phyloP scores from a whole-genome alignment of 1,139 yeast genomes.

The Geotrichum reessii region DNA sequence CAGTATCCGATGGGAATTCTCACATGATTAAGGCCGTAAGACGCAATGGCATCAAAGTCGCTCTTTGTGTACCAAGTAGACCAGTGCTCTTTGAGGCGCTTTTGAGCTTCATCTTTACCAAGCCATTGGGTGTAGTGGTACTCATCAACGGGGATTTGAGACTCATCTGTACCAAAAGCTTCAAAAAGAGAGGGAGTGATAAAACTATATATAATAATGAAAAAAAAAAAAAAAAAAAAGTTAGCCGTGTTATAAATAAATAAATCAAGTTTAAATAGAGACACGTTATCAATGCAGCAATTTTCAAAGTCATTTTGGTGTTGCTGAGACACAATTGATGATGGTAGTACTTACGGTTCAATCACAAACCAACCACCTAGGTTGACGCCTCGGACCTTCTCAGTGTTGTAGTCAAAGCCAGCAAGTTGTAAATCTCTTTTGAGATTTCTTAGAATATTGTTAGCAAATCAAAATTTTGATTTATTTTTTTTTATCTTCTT shows the following conservation, averaged over 20 bases:
- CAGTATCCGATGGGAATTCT: constrained; percentile 94
- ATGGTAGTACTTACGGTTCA: constrained; percentile 45
- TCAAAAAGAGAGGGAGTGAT: constrained; percentile 80
- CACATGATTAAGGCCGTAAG: constrained; percentile 73
- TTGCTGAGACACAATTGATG: background rate
- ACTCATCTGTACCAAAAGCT: constrained; percentile 39
- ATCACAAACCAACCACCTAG: constrained; percentile 91
- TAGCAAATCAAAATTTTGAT: too few species aligned
- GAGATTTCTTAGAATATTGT: background rate
- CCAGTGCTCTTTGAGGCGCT: constrained; percentile 68
- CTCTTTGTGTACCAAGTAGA: constrained; percentile 64
- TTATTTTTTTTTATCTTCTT: too few species aligned
- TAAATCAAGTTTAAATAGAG: constrained; percentile 38
- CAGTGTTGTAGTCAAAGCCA: constrained; percentile 45
- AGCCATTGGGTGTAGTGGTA: constrained; percentile 59
- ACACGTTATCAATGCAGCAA: constrained; percentile 35
- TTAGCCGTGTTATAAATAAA: constrained; percentile 25
- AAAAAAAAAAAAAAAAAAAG: too few species aligned
- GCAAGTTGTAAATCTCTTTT: too few species aligned
- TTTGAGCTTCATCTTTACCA: constrained; percentile 55
- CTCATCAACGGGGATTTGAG: constrained; percentile 74
- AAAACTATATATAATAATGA: too few species aligned
- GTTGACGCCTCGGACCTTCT: constrained; percentile 69
- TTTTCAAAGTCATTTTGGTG: background rate
- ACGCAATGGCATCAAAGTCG: constrained; percentile 59